Evolutionary conservation across 2,329 filamentous ascomycete species (phyloP), one percentile per base, ranked within the genome.

Genomic region (Parastagonospora nodorum): DNA sequence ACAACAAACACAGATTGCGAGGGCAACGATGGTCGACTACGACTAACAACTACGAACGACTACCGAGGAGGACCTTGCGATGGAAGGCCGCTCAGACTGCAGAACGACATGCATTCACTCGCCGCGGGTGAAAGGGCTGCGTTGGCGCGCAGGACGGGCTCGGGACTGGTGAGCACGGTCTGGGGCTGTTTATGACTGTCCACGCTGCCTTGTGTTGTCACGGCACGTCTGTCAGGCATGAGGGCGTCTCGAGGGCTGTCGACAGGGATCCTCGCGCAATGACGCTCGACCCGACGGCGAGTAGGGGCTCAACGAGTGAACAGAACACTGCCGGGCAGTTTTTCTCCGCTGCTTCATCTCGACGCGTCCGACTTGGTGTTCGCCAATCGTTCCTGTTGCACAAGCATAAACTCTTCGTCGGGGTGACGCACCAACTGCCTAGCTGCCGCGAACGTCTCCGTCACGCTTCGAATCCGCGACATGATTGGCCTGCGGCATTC

Each of bases 171-270:
- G 19, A 24, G 19, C 19, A 24, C 19, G 19, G 19, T 24, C 5
- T 24, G 19, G 19, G 19, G 19, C 19, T 50, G 50, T 56, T 56
- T 57, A 51, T 48, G 52, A 31, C 48, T 49, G 42, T 42, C 33
- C 42, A 31, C 49, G 42, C 31, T n/a, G 31, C 19, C 31, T 41
- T 53, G 48, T 41, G 59, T 62, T 60, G 55, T 60, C 51, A 57
- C 53, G 43, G 59, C 50, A 52, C 43, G 57, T 49, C 15, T 47
- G 49, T 39, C 19, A 43, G 42, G 55, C 58, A 53, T 57, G 58
- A 27, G 42, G 58, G 58, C 56, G 58, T 51, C 55, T 61, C 47
- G 39, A 58, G 38, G 27, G 42, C 52, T 42, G 15, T 31, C 29
- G 42, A 53, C 58, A 58, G 53, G 60, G 56, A 54, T 57, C 14